These are phyloP conservation scores for Pseudocercospora fuligena DNA, from an alignment of 2,329 filamentous ascomycete species.

Conservation along the genomic window DNA sequence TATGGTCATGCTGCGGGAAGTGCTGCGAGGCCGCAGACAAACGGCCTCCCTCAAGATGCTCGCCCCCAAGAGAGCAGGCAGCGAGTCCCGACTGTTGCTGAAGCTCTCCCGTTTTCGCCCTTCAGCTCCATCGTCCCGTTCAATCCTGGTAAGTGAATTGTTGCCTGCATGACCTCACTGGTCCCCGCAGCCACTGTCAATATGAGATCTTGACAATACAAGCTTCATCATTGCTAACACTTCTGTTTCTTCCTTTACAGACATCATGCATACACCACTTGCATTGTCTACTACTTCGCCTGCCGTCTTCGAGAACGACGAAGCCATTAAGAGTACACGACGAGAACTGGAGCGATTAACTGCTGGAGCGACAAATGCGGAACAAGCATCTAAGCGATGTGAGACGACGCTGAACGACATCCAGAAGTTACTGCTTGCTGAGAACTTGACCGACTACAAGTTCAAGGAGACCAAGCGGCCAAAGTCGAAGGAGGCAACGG, in stretches of 20 bases:
- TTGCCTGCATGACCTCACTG: conserved; percentile 51
- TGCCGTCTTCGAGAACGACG: conserved; percentile 38
- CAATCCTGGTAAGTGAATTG: conserved; percentile 68
- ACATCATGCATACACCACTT: conserved; percentile 52
- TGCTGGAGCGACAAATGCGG: conserved; percentile 65
- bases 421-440: conserved; percentile 71
- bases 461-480: conserved; percentile 48
- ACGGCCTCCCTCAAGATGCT: conserved; percentile 21
- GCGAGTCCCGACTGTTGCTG: conserved; percentile 61
- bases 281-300: conserved; percentile 47
- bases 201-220: background rate
- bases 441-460: conserved; percentile 68
- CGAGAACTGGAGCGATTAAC: conserved; percentile 71
- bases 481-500: conserved; percentile 13
- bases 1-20: background rate
- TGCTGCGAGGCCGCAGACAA: conserved; percentile 18
- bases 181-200: conserved; percentile 12
- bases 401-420: conserved; percentile 76
- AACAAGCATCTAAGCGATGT: conserved; percentile 66
- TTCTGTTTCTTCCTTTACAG: conserved; percentile 34
- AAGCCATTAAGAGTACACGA: conserved; percentile 29
- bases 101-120: conserved; percentile 81
- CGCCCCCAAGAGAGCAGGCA: conserved; percentile 21
- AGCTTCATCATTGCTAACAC: conserved; percentile 8
- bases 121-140: conserved; percentile 81